These are phyloP conservation scores for Solanum pinnatisectum DNA, from an alignment of 257 asterid species.

Conservation along the genomic window DNA sequence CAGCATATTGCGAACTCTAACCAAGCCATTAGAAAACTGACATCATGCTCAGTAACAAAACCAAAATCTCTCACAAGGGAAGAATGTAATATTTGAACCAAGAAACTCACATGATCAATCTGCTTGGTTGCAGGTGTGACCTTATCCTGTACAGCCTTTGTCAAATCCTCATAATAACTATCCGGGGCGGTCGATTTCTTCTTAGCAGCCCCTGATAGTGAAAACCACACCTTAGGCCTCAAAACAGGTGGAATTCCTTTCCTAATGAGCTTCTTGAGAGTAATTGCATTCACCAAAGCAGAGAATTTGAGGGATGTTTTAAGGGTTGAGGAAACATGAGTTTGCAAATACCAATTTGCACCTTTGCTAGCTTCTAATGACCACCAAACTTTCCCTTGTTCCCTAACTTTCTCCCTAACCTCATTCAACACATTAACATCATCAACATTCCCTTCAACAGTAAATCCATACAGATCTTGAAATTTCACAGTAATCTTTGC, in stretches of 20 bases:
- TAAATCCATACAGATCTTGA: constrained; percentile 90
- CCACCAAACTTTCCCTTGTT: constrained; percentile 96
- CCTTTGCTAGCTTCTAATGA: constrained; percentile 85
- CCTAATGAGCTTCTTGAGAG: constrained; percentile 83
- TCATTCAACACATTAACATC: constrained; percentile 96
- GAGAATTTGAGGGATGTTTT: constrained; percentile 75
- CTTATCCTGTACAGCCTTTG: constrained; percentile 61
- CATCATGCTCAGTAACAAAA: neutral
- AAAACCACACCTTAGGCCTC: constrained; percentile 92
- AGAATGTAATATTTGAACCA: neutral
- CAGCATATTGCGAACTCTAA: neutral
- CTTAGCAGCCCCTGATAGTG: constrained; percentile 93
- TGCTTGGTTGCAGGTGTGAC: constrained; percentile 93
- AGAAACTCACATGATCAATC: constrained; percentile 82
- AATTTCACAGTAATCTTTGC: constrained; percentile 89
- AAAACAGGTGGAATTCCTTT: constrained; percentile 90
- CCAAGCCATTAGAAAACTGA: neutral
- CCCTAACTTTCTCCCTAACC: constrained; percentile 91
- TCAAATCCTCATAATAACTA: constrained; percentile 75
- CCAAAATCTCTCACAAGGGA: neutral
- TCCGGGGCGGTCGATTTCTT: constrained; percentile 97
- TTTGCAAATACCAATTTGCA: constrained; percentile 73
- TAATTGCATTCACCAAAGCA: constrained; percentile 67
- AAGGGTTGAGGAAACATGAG: constrained; percentile 43
- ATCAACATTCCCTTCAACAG: constrained; percentile 96